Evolutionary conservation across 352 stramenopile species (phyloP), one percentile per base, ranked within the genome.

Genomic region (Peronosclerospora sorghi): DNA sequence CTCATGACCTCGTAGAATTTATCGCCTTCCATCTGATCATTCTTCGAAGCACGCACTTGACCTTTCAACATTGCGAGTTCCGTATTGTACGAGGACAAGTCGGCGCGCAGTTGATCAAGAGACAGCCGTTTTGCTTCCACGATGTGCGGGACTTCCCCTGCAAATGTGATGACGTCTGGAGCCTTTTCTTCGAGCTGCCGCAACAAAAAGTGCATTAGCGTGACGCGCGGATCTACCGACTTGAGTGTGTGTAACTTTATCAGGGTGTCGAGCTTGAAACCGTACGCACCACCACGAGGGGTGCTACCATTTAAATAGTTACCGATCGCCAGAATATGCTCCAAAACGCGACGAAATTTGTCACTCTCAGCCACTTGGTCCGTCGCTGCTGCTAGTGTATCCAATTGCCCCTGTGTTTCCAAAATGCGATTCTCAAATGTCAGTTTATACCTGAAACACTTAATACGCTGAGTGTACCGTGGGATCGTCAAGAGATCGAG

Each of bases 271-370:
- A 96, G 56, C 54, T 94, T 95, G 65, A 96, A 97, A 0, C 87
- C 87, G 42, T 94, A 95, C 4, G 85, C 86, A 26, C 78, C 83
- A 45, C 87, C 86, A 28, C 84, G 80, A 8, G 78, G 68, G 4
- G 79, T 95, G 37, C 73, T 85, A 39, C 78, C 86, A 52, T 97
- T 97, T 42, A 97, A 57, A 47, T 95, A 95, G 62, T 97, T 97
- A 7, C 87, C 87, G 19, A 97, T 75, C 2, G 82, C 79, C n/a
- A 96, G 42, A 28, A 96, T 82, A 30, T 87, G 47, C 50, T 92
- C 76, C 28, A 93, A 32, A 13, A 93, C 73, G 18, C 63, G 67
- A 8, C 75, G 75, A 34, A 93, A 83, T 42, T 86, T 87, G 32
- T 80, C 69, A 35, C 74, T 88, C 41, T 93, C 76, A 12, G 59